Base-by-base conservation (phyloP, 2,329 filamentous ascomycete species). In the Phialocephala subalpina region DNA sequence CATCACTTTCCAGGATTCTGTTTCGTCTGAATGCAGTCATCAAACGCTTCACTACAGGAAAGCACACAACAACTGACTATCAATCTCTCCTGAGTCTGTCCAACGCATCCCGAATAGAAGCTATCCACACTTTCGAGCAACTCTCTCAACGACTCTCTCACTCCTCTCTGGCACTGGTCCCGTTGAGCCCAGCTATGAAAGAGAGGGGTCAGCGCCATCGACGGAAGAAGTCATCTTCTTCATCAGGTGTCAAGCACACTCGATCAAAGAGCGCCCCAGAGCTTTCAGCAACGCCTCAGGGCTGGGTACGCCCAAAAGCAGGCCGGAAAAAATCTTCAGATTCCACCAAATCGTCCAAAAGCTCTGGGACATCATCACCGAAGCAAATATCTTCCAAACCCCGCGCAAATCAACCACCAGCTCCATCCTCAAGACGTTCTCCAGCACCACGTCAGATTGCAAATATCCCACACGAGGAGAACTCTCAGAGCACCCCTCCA, bases 91-190 rank as follows among this genome's bases (percentile, higher is more conserved):
- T 81, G 66, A 78, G 80, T 6, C 71, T 86, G 33, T 86, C 83
- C 3, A 81, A 80, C 64, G 74, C 79, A 2, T 85, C 83, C 0
- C 78, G 83, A 29, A 66, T 78, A n/a, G 82, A 85, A 58, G 82
- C 83, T 1, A 79, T 86, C 66, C 77, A 78, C 63, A 78, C 83
- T 8, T 85, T 87, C 62, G 79, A 83, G 59, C 78, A 79, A 18
- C 75, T 86, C 29, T 85, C 84, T 1, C 58, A 67, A 64, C 72
- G 75, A 40, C 57, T 78, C 73, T 72, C 74, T 75, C 35, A 72
- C 57, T 73, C 74, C 47, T 70, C 73, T 3, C 63, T 73, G 1
- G 63, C 62, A 2, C 45, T 70, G 14, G 53, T 62, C 1, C 64
- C 60, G 1, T 16, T 36, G 6, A 61, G 58, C n/a, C 52, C 62